phyloP scores from a whole-genome alignment of 257 asterid species.

The Primulina huaijiensis region DNA sequence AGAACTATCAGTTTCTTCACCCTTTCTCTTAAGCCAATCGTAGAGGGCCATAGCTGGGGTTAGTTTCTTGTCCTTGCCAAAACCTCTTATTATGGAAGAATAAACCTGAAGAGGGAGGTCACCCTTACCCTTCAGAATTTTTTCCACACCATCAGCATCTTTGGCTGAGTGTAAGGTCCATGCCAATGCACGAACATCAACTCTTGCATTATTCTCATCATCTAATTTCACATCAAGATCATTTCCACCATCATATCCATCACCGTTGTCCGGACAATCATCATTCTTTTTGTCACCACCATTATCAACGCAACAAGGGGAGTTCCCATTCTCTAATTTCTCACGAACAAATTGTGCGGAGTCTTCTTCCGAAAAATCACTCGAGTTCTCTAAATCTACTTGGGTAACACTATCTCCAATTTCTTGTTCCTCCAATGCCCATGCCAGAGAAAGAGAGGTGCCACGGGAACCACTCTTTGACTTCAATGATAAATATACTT shows the following conservation, averaged over 20 bases:
- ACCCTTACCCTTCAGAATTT: conserved; percentile 50
- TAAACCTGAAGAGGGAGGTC: conserved; percentile 80
- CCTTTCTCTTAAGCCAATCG: conserved; percentile 80
- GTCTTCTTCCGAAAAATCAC: conserved; percentile 29
- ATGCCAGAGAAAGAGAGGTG: conserved; percentile 43
- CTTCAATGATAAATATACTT: conserved; percentile 21
- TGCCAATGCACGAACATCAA: conserved; percentile 69
- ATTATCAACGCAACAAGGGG: not conserved
- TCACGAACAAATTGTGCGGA: conserved; percentile 14
- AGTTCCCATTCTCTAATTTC: conserved; percentile 18
- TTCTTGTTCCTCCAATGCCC: conserved; percentile 50
- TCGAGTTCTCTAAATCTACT: conserved; percentile 29
- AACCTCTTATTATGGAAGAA: conserved; percentile 66
- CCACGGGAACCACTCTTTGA: conserved; percentile 35
- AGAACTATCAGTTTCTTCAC: conserved; percentile 37
- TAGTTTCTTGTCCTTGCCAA: conserved; percentile 70
- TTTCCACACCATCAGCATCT: conserved; percentile 70
- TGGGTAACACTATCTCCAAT: conserved; percentile 28
- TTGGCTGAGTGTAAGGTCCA: conserved; percentile 41
- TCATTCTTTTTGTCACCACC: conserved; percentile 12
- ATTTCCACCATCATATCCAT: conserved; percentile 18
- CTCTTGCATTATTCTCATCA: conserved; percentile 25
- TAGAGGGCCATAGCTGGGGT: conserved; percentile 62
- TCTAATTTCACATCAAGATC: conserved; percentile 24
- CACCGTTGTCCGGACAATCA: not conserved